Percentiles rank a stretch among this genome's conserved stretches.
Conservation (phyloP, 192 early-diverging fungal genomes). For the Neocallimastix lanati region DNA sequence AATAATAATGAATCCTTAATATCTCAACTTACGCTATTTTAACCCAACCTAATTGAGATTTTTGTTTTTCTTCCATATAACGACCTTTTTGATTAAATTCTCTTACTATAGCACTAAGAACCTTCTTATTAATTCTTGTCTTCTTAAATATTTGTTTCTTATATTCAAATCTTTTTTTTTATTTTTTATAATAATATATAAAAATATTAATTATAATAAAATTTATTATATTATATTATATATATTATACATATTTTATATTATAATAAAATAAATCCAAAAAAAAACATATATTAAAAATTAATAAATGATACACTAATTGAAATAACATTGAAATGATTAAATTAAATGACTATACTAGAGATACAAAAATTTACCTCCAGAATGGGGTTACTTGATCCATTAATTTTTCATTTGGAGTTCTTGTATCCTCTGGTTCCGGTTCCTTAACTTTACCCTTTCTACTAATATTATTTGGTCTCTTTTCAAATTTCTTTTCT, state of each 20-base stretch:
- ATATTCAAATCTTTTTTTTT: conserved; percentile 21
- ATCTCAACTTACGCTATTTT: background rate
- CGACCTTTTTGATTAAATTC: background rate
- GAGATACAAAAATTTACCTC: conserved; percentile 11
- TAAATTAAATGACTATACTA: background rate
- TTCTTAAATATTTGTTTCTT: conserved; percentile 35
- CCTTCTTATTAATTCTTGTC: conserved; percentile 10
- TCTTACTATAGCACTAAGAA: conserved; percentile 6
- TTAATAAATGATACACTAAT: too few species aligned
- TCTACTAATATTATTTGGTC: background rate
- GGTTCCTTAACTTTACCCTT: conserved; percentile 1
- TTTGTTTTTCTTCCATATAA: background rate
- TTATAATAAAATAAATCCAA: too few species aligned
- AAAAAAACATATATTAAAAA: too few species aligned
- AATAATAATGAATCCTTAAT: too few species aligned
- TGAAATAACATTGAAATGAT: too few species aligned
- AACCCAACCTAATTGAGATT: background rate
- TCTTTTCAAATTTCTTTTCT: conserved; percentile 4
- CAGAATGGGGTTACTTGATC: conserved; percentile 56
- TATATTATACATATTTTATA: too few species aligned
- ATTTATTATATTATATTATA: too few species aligned
- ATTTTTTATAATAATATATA: too few species aligned
- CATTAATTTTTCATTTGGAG: conserved; percentile 35
- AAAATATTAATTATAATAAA: too few species aligned
- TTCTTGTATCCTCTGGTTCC: conserved; percentile 13